A percentile compares a stretch with the other conserved stretches of the same genome.
phyloP scores from a whole-genome alignment of 495 filamentous ascomycete species.

The Evansstolkia leycettana region DNA sequence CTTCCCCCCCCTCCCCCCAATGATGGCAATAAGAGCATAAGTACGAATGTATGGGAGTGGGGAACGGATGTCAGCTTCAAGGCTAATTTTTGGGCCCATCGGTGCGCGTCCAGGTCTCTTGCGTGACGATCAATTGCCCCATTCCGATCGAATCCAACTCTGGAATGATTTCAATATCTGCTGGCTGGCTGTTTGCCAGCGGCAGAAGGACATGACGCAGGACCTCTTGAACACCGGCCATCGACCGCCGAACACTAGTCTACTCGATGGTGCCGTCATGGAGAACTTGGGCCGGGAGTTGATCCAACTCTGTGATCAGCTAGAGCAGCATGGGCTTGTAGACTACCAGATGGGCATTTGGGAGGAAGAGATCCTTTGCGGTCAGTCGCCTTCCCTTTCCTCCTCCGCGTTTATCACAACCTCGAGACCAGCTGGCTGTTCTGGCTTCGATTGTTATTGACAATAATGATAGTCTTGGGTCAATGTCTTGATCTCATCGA shows the following conservation, averaged over 20 bases:
- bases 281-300: slow-evolving; percentile 73
- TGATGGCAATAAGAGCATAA: too few species aligned
- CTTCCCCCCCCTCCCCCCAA: slow-evolving; percentile 1
- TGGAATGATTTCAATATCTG: slow-evolving; percentile 95
- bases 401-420: slow-evolving; percentile 6
- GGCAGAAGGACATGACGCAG: slow-evolving; percentile 65
- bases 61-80: not conserved
- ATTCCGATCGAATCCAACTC: slow-evolving; percentile 60
- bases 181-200: slow-evolving; percentile 80
- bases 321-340: slow-evolving; percentile 82
- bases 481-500: slow-evolving; percentile 52
- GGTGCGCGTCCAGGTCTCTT: slow-evolving; percentile 43
- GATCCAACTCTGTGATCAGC: slow-evolving; percentile 66
- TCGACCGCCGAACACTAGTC: slow-evolving; percentile 45
- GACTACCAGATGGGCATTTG: slow-evolving; percentile 96
- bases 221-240: slow-evolving; percentile 46
- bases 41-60: too few species aligned
- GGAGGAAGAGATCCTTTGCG: slow-evolving; percentile 81
- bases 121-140: slow-evolving; percentile 60
- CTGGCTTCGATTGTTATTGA: slow-evolving; percentile 1
- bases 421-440: not conserved
- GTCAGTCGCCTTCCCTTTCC: slow-evolving; percentile 38
- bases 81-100: slow-evolving; percentile 13
- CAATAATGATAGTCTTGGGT: slow-evolving; percentile 42
- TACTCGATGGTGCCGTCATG: slow-evolving; percentile 57